A percentile compares a stretch with the other conserved stretches of the same genome.
Evolutionary conservation across 164 flowering plant species (phyloP).

Genomic region (Stephania yunnanensis): DNA sequence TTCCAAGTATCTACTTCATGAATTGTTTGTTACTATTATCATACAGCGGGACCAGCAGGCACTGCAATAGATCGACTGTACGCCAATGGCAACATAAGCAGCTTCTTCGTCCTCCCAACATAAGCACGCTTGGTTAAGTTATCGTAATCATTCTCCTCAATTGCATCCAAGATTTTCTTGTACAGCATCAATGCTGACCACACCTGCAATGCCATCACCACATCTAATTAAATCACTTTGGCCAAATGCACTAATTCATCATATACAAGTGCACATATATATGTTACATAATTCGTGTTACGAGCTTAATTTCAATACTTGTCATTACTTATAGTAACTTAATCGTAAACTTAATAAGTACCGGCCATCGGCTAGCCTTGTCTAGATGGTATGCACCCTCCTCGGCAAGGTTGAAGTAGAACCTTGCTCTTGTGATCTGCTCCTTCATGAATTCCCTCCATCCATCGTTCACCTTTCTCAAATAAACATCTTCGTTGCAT

Average conservation of each 20-base stretch:
- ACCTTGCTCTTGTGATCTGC: slow-evolving; percentile 67
- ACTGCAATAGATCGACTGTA: slow-evolving; percentile 36
- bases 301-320: not conserved
- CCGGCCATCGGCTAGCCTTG: slow-evolving; percentile 76
- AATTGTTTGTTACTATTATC: too few relatives aligned
- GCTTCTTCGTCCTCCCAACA: slow-evolving; percentile 56
- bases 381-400: slow-evolving; percentile 64
- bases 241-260: too few relatives aligned
- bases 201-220: slow-evolving; percentile 37
- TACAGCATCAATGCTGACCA: slow-evolving; percentile 66
- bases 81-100: slow-evolving; percentile 55
- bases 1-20: not conserved
- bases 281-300: not conserved
- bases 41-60: not conserved
- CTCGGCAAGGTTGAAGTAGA: slow-evolving; percentile 56
- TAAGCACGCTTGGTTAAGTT: slow-evolving; percentile 71
- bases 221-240: not conserved
- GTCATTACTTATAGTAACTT: not conserved
- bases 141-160: slow-evolving; percentile 65
- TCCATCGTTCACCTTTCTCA: slow-evolving; percentile 42
- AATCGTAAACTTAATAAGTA: slow-evolving; percentile 9
- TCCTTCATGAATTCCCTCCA: slow-evolving; percentile 78
- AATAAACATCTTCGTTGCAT: slow-evolving; percentile 51
- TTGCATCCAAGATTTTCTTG: slow-evolving; percentile 59
- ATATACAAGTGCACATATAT: not conserved